Evolutionary conservation across 805 yeast genomes (phyloP).

Genomic region (Zygoascus flipseniorum): DNA sequence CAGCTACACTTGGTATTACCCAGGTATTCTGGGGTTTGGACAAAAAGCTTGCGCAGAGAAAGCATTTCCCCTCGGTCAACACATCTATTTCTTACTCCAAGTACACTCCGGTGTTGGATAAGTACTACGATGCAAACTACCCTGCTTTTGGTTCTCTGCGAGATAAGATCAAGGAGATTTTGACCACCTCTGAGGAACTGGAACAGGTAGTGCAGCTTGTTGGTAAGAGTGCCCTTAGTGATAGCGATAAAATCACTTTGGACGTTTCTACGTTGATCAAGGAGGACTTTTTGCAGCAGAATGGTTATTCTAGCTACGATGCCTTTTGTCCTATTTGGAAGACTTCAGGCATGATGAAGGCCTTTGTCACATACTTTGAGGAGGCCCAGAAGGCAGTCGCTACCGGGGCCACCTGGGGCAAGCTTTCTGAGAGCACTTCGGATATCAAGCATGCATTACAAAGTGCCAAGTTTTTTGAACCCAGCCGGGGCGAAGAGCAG

Average conservation of each 20-base stretch:
- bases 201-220: constrained; percentile 99
- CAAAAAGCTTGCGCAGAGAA: constrained; percentile 97
- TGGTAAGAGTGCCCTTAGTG: constrained; percentile 96
- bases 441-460: constrained; percentile 92
- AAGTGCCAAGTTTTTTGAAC: constrained; percentile 92
- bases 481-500: constrained; percentile 79
- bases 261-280: constrained; percentile 88
- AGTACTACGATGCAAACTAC: constrained; percentile 75
- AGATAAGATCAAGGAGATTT: constrained; percentile 86
- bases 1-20: constrained; percentile 97
- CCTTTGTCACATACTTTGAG: constrained; percentile 82
- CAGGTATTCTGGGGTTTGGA: constrained; percentile 99
- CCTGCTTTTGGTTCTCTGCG: constrained; percentile 90
- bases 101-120: constrained; percentile 79
- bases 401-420: constrained; percentile 90
- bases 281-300: constrained; percentile 98
- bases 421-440: constrained; percentile 77
- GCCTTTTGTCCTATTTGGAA: constrained; percentile 99
- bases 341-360: constrained; percentile 96
- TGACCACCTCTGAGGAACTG: constrained; percentile 94
- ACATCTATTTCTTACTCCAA: constrained; percentile 95
- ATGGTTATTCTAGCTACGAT: constrained; percentile 97
- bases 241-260: constrained; percentile 90
- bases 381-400: constrained; percentile 97
- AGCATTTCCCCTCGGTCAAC: constrained; percentile 98